These are phyloP conservation scores for Brassica napus DNA, from an alignment of 345 rosid species.

Conservation along the genomic window DNA sequence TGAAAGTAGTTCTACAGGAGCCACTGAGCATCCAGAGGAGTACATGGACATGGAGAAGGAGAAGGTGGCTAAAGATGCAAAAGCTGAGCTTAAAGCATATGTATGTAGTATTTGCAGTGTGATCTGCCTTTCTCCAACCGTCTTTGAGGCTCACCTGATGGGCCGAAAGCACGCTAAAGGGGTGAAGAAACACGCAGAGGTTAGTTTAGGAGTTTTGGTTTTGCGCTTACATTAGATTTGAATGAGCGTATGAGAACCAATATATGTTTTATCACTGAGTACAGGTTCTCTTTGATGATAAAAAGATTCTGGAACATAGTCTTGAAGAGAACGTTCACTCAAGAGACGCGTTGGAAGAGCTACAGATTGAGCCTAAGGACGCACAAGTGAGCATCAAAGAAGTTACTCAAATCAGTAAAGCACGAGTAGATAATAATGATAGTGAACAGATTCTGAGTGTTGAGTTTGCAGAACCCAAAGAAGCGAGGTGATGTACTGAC, in stretches of 20 bases:
- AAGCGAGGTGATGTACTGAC: background rate
- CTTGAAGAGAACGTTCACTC: background rate
- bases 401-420: background rate
- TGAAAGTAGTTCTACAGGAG: conserved; percentile 11
- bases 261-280: background rate
- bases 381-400: background rate
- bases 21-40: background rate
- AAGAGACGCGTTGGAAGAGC: background rate
- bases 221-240: background rate
- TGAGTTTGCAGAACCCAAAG: background rate
- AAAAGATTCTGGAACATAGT: conserved; percentile 14
- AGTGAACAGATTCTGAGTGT: background rate
- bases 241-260: background rate
- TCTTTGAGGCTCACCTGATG: conserved; percentile 19
- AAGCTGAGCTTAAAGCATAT: conserved; percentile 14
- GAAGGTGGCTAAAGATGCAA: background rate
- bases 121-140: background rate
- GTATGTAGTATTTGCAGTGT: conserved; percentile 16
- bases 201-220: background rate
- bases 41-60: background rate
- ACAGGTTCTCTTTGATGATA: conserved; percentile 18
- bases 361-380: background rate
- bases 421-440: background rate
- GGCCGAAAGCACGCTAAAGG: background rate
- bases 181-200: conserved; percentile 11